These are phyloP conservation scores for Cucurbita pepo DNA, from an alignment of 306 rosid species.

Conservation along the genomic window DNA sequence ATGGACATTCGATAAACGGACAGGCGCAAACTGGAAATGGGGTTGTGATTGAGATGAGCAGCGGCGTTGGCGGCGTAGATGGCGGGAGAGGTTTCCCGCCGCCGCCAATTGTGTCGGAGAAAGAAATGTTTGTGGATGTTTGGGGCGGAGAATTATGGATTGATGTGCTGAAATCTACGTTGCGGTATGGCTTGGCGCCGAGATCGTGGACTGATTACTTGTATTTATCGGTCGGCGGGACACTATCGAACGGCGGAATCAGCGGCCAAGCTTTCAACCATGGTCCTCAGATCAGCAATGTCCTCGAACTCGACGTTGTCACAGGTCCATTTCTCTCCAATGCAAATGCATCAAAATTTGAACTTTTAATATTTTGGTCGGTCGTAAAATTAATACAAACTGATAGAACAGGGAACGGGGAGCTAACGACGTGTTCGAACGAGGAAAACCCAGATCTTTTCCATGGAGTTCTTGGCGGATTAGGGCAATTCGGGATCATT, in stretches of 20 bases:
- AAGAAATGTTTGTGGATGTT: conserved; percentile 50
- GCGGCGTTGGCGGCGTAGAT: background rate
- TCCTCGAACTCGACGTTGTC: conserved; percentile 70
- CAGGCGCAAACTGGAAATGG: conserved; percentile 54
- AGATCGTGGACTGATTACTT: conserved; percentile 94
- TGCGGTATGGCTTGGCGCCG: conserved; percentile 59
- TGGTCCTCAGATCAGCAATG: conserved; percentile 83
- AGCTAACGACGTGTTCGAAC: conserved; percentile 68
- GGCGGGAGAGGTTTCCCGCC: background rate
- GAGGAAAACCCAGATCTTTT: conserved; percentile 58
- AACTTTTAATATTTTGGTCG: no score
- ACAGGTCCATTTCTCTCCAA: conserved; percentile 30
- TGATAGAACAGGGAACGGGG: conserved; percentile 58
- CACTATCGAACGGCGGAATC: conserved; percentile 86
- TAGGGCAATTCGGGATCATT: conserved; percentile 95
- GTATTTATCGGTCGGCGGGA: conserved; percentile 85
- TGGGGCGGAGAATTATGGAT: conserved; percentile 99
- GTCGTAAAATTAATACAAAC: background rate
- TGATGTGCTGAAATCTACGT: conserved; percentile 37
- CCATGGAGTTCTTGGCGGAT: conserved; percentile 88
- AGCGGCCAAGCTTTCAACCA: conserved; percentile 90
- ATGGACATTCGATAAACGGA: conserved; percentile 95
- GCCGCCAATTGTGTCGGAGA: conserved; percentile 17
- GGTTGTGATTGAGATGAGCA: conserved; percentile 63
- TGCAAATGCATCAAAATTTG: background rate